phyloP scores from a whole-genome alignment of 139 green algal genomes.

The Tetradesmus obliquus region DNA sequence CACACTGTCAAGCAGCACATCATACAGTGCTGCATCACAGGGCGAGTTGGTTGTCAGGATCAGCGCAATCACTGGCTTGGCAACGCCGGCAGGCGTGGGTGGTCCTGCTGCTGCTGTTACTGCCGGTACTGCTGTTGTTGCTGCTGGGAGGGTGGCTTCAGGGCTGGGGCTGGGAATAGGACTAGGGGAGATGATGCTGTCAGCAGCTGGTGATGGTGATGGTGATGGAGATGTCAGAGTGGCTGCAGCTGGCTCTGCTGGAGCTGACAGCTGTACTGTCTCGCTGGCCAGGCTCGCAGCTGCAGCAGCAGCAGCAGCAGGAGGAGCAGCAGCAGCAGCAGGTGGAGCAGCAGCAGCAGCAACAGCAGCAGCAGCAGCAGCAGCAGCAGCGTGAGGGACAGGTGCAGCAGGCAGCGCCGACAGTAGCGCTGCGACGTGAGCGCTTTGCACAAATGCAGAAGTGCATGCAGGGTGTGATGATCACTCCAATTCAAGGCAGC shows the following conservation, averaged over 20 bases:
- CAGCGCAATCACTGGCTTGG: background rate
- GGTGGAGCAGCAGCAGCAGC: no score
- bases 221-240: background rate
- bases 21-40: background rate
- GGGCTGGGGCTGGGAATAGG: background rate
- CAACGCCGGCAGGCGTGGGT: background rate
- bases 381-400: no score
- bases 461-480: no score
- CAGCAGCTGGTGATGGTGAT: slow-evolving; percentile 2
- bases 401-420: background rate
- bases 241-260: background rate
- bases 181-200: background rate
- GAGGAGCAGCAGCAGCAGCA: no score
- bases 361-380: no score
- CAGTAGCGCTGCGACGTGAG: no score
- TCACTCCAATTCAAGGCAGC: no score
- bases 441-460: background rate
- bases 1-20: background rate
- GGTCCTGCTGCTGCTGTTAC: background rate
- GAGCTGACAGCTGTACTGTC: background rate
- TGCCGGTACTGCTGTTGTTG: background rate
- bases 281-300: background rate
- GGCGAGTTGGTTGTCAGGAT: background rate
- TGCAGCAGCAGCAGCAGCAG: background rate
- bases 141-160: background rate